These are phyloP conservation scores for Phellopilus nigrolimitatus DNA, from an alignment of 1,284 basidiomycete genomes.

Conservation along the genomic window DNA sequence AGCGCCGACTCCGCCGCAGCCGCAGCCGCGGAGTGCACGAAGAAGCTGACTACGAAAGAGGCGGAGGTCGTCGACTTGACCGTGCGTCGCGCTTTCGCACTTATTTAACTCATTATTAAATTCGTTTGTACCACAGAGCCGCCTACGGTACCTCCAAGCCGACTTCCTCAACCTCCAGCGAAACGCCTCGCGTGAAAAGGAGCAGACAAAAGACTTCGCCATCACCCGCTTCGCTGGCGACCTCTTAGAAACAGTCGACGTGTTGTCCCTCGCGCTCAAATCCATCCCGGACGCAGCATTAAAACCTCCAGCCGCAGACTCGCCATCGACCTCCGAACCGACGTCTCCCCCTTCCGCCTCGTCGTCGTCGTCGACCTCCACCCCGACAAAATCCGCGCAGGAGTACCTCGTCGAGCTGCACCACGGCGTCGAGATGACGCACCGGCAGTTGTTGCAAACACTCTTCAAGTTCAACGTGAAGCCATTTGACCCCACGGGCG, in stretches of 20 bases:
- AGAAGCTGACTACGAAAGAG: slow-evolving; percentile 68
- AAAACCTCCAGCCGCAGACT: slow-evolving; percentile 26
- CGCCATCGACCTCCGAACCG: slow-evolving; percentile 24
- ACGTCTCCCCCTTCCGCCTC: slow-evolving; percentile 27
- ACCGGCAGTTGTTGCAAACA: slow-evolving; percentile 85
- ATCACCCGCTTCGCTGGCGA: slow-evolving; percentile 89
- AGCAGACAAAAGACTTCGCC: slow-evolving; percentile 89
- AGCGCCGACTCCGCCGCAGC: slow-evolving; percentile 14
- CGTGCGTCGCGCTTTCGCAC: slow-evolving; percentile 39
- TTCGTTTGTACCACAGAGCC: slow-evolving; percentile 45
- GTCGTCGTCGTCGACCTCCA: slow-evolving; percentile 23
- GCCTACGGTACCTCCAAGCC: slow-evolving; percentile 85
- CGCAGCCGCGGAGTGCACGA: slow-evolving; percentile 34
- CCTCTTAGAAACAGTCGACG: slow-evolving; percentile 89
- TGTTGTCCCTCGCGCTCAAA: slow-evolving; percentile 84
- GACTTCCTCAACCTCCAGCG: slow-evolving; percentile 95
- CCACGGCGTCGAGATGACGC: slow-evolving; percentile 89
- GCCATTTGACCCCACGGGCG: slow-evolving; percentile 87
- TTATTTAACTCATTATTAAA: slow-evolving; percentile 11
- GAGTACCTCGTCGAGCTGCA: slow-evolving; percentile 69
- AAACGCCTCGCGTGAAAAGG: slow-evolving; percentile 85
- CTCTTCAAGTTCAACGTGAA: slow-evolving; percentile 90
- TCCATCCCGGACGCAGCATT: slow-evolving; percentile 68
- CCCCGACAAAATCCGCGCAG: slow-evolving; percentile 49
- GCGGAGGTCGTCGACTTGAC: slow-evolving; percentile 70